Evolutionary conservation across 1,284 basidiomycete genomes (phyloP), one percentile per base, ranked within the genome.

Genomic region (Marasmius tenuissimus): DNA sequence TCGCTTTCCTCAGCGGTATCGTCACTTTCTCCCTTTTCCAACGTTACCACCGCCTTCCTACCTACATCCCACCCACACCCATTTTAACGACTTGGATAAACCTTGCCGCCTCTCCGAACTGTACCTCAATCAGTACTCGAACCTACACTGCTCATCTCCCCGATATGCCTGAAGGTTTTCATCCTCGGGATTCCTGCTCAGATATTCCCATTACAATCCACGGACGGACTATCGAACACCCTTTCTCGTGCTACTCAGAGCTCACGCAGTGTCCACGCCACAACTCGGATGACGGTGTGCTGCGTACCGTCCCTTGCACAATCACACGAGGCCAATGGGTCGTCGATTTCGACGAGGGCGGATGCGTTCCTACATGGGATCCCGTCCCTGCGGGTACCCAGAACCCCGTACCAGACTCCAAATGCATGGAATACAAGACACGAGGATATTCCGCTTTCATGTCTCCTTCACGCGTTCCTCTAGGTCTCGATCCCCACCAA

Each of bases 291-390:
- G 40, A 48, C 50, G 18, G 61, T 50, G 3, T 12, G 52, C n/a
- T 37, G 4, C 8, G 42, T 18, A 37, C 39, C 20, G 27, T 58
- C 54, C n/a, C 6, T 50, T 55, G 12, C 60, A 51, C 50, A 7
- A 51, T 51, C 50, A 51, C 50, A 22, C 22, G 34, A 8, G 70
- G 68, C 39, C 68, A 73, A 39, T 56, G 63, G 33, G 63, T 73
- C 33, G 61, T 69, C 20, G 72, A 64, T 14, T 66, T 74, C 54
- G 67, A 73, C 27, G 52, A 63, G 4, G 58, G 70, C 9, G 53
- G 20, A 2, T 51, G 50, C 20, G 16, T 51, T 16, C 50, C 50
- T 8, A 5, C 4, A 7, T 47, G 45, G 45, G 45, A 47, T 47
- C 11, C 16, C 16, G 2, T 47, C 1, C 16, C 8, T 8, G n/a